phyloP scores from a whole-genome alignment of 225 moss, liverwort and hornwort genomes.

The Straminergon stramineum region DNA sequence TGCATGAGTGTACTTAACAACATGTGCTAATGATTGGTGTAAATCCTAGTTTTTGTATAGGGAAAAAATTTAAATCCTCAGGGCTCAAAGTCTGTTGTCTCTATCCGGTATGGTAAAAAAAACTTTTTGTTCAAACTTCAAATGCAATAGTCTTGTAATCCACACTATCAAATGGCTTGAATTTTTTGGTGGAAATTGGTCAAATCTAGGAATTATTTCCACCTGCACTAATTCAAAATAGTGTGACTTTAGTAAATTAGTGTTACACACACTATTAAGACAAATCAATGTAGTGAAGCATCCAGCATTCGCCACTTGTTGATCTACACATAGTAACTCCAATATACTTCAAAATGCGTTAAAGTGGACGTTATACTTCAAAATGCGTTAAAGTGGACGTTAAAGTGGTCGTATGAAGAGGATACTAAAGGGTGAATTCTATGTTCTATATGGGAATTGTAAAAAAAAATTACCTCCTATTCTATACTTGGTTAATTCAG shows the following conservation, averaged over 20 bases:
- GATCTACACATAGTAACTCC: no score
- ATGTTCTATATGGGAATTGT: fast-evolving
- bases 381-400: no score
- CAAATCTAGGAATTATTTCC: background rate
- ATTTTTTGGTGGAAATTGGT: background rate
- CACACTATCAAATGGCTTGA: background rate
- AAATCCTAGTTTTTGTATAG: background rate
- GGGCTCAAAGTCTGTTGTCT: no score
- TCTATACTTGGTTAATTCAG: background rate
- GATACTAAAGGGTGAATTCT: background rate
- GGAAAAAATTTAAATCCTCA: background rate
- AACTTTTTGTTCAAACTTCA: background rate
- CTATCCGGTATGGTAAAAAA: background rate
- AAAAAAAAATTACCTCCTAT: background rate
- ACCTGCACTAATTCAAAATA: background rate
- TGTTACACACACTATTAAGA: background rate
- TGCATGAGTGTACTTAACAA: background rate
- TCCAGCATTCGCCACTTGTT: background rate
- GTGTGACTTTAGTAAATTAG: background rate
- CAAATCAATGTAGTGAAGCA: background rate
- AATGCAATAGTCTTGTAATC: background rate
- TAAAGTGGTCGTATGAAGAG: no score
- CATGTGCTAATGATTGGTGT: background rate
- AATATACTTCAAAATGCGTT: fast-evolving
- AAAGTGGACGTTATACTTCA: no score